These are phyloP conservation scores for Hypoxylon sp. DNA, from an alignment of 2,329 filamentous ascomycete species.

Conservation along the genomic window DNA sequence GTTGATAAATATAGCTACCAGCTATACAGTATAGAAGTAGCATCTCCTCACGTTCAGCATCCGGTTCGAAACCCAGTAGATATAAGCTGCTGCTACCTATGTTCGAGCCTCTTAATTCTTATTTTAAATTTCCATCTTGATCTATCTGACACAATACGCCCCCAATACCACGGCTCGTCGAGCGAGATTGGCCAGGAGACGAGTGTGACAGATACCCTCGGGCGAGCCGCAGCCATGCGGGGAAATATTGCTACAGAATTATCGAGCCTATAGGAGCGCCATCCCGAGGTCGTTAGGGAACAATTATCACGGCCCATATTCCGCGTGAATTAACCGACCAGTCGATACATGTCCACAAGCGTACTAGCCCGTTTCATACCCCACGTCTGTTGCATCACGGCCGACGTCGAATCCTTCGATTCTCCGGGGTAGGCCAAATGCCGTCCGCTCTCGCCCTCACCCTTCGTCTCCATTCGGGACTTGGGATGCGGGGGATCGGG, in stretches of 20 bases:
- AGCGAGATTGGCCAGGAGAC: too few relatives aligned
- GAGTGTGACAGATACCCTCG: background rate
- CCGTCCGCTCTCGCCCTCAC: too few relatives aligned
- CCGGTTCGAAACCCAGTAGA: too few relatives aligned
- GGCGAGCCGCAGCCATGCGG: conserved; percentile 1
- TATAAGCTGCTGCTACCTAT: too few relatives aligned
- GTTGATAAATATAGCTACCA: too few relatives aligned
- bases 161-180: too few relatives aligned
- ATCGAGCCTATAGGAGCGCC: background rate
- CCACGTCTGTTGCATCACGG: conserved; percentile 7
- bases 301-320: background rate
- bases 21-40: too few relatives aligned
- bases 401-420: background rate
- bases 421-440: conserved; percentile 15
- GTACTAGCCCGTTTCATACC: conserved; percentile 13
- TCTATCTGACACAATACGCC: too few relatives aligned
- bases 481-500: conserved; percentile 25
- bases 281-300: background rate
- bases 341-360: background rate
- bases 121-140: too few relatives aligned
- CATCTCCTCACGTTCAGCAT: too few relatives aligned
- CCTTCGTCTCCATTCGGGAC: background rate
- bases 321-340: conserved; percentile 14
- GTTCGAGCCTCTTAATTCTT: too few relatives aligned
- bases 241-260: background rate